Percentiles rank a stretch among this genome's conserved stretches.
Conservation (phyloP, 805 yeast species). For the Clavispora santaluciae region DNA sequence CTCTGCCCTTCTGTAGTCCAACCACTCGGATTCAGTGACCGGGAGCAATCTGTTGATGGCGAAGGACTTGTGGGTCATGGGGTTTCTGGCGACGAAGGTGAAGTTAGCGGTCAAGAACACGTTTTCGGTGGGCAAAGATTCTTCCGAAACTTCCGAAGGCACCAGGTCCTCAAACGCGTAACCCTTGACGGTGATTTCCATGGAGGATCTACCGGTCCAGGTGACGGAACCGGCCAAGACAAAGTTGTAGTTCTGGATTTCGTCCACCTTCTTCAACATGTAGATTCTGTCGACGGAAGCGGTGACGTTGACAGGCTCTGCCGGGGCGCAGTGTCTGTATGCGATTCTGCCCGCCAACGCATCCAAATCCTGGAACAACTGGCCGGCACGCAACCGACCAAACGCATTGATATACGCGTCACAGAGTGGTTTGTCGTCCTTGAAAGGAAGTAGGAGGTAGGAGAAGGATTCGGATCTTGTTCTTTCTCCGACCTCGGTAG, state of each 20-base stretch:
- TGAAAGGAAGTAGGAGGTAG: constrained; percentile 70
- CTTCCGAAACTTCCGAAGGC: constrained; percentile 52
- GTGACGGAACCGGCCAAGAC: constrained; percentile 86
- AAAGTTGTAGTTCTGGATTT: constrained; percentile 68
- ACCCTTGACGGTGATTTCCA: constrained; percentile 92
- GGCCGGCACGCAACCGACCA: constrained; percentile 91
- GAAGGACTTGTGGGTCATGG: constrained; percentile 84
- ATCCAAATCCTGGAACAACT: constrained; percentile 89
- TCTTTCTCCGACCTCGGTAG: constrained; percentile 65
- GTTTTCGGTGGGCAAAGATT: constrained; percentile 55
- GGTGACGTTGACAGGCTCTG: constrained; percentile 92
- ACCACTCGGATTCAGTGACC: constrained; percentile 68
- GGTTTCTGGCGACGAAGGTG: constrained; percentile 94
- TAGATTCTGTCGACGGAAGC: constrained; percentile 91
- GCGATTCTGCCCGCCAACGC: constrained; percentile 94
- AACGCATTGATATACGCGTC: constrained; percentile 87
- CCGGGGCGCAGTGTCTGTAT: constrained; percentile 89
- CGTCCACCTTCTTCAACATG: constrained; percentile 79
- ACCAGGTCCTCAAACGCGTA: constrained; percentile 60
- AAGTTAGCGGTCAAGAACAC: constrained; percentile 85
- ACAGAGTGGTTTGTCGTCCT: constrained; percentile 73
- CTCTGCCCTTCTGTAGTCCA: constrained; percentile 83
- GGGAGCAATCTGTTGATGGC: constrained; percentile 82
- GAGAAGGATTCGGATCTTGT: constrained; percentile 76
- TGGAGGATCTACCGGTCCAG: constrained; percentile 92